These are phyloP conservation scores for Papiliotrema fonsecae DNA, from an alignment of 1,284 basidiomycete species.

Conservation along the genomic window DNA sequence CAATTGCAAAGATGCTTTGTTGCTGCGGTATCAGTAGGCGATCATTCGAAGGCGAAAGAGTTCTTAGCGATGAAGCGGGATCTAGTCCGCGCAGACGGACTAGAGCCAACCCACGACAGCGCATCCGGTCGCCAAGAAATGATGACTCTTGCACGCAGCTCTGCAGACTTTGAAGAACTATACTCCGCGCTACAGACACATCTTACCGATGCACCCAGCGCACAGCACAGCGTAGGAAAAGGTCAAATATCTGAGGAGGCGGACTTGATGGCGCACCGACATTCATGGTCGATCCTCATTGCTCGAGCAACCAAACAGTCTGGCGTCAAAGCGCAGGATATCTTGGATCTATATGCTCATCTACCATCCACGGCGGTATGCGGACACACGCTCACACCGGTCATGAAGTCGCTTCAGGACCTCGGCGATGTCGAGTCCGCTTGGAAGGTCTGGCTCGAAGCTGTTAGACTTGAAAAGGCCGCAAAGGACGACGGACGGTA, in stretches of 20 bases:
- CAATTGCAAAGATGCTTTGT: neutral
- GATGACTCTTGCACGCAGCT: too few relatives aligned
- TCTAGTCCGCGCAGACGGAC: neutral
- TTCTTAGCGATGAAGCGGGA: neutral
- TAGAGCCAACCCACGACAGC: too few relatives aligned
- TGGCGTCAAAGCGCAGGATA: neutral
- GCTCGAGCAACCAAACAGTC: neutral
- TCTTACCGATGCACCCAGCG: too few relatives aligned
- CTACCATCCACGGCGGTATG: neutral
- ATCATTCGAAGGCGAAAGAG: neutral
- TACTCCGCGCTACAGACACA: too few relatives aligned
- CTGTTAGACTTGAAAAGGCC: neutral
- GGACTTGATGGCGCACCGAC: too few relatives aligned
- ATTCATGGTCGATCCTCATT: conserved; percentile 5
- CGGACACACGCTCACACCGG: conserved; percentile 2
- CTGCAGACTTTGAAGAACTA: too few relatives aligned
- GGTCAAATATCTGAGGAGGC: too few relatives aligned
- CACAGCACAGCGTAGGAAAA: too few relatives aligned
- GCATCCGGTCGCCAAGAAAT: too few relatives aligned
- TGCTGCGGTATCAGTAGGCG: neutral
- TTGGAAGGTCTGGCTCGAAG: neutral
- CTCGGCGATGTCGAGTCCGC: neutral
- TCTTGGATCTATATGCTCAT: neutral
- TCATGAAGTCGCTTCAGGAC: neutral
- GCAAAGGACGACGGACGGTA: neutral